Conservation (phyloP, 2,329 filamentous ascomycete species). For the Diaporthe amygdali region DNA sequence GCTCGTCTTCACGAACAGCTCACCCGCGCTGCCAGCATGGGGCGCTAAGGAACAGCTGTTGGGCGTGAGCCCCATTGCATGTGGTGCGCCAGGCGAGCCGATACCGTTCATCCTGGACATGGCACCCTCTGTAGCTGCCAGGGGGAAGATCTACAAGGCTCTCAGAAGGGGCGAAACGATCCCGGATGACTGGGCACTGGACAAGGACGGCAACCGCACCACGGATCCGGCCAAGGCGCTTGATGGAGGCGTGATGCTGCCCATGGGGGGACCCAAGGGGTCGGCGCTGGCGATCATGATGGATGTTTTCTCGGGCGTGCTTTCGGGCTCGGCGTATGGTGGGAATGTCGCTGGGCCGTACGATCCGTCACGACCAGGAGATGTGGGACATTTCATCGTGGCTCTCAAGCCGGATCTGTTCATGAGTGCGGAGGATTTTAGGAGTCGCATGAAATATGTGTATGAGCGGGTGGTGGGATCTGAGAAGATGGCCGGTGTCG, state of each 20-base stretch:
- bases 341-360: conserved; percentile 80
- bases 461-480: conserved; percentile 59
- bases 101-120: conserved; percentile 77
- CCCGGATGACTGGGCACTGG: conserved; percentile 76
- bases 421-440: conserved; percentile 73
- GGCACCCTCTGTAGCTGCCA: conserved; percentile 71
- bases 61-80: conserved; percentile 77
- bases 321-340: conserved; percentile 80
- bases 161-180: conserved; percentile 71
- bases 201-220: conserved; percentile 71
- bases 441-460: conserved; percentile 61
- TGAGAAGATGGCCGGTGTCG: conserved; percentile 60
- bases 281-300: conserved; percentile 82
- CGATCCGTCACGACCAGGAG: conserved; percentile 69
- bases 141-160: conserved; percentile 78
- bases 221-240: conserved; percentile 75
- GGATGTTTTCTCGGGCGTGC: conserved; percentile 83
- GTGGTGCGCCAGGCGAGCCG: conserved; percentile 70
- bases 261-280: conserved; percentile 86
- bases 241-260: conserved; percentile 76
- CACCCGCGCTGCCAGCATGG: conserved; percentile 74
- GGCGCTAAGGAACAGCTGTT: conserved; percentile 72
- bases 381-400: conserved; percentile 77
- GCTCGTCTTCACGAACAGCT: conserved; percentile 74
- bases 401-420: conserved; percentile 79